Percentiles rank a stretch among this genome's conserved stretches.
Conservation (phyloP, 169 alveolate genomes). For the Cryptosporidium canis region DNA sequence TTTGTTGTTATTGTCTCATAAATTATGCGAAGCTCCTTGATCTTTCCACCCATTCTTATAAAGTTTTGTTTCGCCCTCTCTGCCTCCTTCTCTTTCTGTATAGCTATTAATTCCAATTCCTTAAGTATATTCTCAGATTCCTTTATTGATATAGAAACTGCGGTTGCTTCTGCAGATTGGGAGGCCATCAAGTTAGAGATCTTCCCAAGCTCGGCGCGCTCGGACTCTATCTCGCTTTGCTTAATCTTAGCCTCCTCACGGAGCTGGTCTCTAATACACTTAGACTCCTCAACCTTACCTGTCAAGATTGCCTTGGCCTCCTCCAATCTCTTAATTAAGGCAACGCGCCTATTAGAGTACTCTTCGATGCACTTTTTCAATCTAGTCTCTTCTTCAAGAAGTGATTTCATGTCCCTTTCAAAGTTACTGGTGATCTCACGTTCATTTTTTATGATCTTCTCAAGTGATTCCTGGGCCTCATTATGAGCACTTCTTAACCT, state of each 20-base stretch:
- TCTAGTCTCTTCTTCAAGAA: conserved; percentile 32
- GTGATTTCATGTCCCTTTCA: conserved; percentile 7
- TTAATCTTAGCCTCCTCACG: not conserved
- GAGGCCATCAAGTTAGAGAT: not conserved
- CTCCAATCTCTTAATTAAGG: not conserved
- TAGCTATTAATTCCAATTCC: not conserved
- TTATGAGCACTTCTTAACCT: conserved; percentile 3
- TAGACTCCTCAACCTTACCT: conserved; percentile 46
- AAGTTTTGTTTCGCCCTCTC: not conserved
- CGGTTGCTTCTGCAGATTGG: conserved; percentile 37
- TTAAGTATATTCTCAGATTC: conserved; percentile 26
- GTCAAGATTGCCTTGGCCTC: not conserved
- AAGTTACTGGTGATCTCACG: not conserved
- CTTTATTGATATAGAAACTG: conserved; percentile 1
- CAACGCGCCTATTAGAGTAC: not conserved
- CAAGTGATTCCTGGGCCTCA: conserved; percentile 48
- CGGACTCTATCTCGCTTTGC: not conserved
- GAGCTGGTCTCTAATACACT: not conserved
- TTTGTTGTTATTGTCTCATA: not conserved
- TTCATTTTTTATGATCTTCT: conserved; percentile 23
- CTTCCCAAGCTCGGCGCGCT: conserved; percentile 25
- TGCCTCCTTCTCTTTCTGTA: conserved; percentile 6
- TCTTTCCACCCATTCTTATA: conserved; percentile 13
- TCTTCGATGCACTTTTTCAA: conserved; percentile 23
- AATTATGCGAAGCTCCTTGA: conserved; percentile 1